These are phyloP conservation scores for Diaporthe citriasiana DNA, from an alignment of 2,329 filamentous ascomycete genomes.

Conservation along the genomic window DNA sequence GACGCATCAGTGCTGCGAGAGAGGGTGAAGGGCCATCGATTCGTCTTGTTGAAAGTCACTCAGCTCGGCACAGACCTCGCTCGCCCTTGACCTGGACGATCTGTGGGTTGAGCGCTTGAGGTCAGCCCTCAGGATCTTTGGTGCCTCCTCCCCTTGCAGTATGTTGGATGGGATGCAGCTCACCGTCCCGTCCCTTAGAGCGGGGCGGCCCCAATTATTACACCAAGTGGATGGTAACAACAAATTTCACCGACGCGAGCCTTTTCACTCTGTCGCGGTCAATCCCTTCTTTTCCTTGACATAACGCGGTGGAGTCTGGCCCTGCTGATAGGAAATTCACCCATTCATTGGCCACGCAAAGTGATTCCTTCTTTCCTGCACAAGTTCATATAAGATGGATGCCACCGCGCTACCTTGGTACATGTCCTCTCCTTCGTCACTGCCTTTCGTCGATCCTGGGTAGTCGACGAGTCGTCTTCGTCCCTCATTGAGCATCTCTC, in stretches of 20 bases:
- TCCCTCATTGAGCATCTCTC: background rate
- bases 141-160: background rate
- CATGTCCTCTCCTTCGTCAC: background rate
- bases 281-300: background rate
- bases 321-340: background rate
- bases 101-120: background rate
- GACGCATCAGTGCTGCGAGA: background rate
- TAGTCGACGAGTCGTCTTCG: background rate
- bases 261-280: background rate
- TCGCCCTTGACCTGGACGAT: background rate
- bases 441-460: background rate
- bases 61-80: background rate
- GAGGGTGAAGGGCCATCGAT: background rate
- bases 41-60: background rate
- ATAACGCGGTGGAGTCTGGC: background rate
- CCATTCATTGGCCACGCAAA: background rate
- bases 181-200: background rate
- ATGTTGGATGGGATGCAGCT: background rate
- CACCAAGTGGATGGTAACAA: background rate
- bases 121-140: background rate
- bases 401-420: background rate
- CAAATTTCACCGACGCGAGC: conserved; percentile 13
- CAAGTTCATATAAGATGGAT: background rate
- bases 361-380: background rate
- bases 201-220: conserved; percentile 28